Evolutionary conservation across 805 yeast species (phyloP), one percentile per base, ranked within the genome.

Genomic region (Barnettozyma botsteinii): DNA sequence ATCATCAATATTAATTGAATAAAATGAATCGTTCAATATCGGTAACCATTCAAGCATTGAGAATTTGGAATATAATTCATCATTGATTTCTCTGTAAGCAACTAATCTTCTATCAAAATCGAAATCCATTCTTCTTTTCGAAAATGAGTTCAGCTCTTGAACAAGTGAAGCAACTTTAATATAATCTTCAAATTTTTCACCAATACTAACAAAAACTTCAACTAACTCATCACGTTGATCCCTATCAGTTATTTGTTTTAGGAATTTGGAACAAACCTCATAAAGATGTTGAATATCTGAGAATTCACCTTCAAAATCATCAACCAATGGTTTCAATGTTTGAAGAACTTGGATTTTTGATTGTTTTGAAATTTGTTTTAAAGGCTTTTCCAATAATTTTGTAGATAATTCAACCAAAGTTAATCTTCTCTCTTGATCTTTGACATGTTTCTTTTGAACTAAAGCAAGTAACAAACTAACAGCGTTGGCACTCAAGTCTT

Each of bases 101-200:
- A 69, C 65, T 33, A 91, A 64, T 45, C 95, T 71, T 39, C 73
- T 73, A 43, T 79, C 91, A 58, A 81, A 91, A 61, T 93, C 95
- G 31, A 83, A 79, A 47, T 83, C 88, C 41, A 87, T 62, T 38
- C 85, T 70, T 26, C 62, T 73, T 2, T 57, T 55, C 0, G 88
- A 76, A 52, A 68, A 85, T 0, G 96, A 67, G 55, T 93, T 89
- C 45, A 91, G 64, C 28, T 78, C 87, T 2, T 62, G 62, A 12
- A 86, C 55, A n/a, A 87, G 57, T 0, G 53, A 51, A 2, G 81
- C 74, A 21, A 81, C 75, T 7, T 61, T 56, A 14, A 61, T 51
- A 21, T 73, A 64, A 2, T 66, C 68, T 1, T 55, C 50, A 40
- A 75, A 74, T 38, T 71, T 72, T 3, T 53, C 55, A 15, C 88